Evolutionary conservation across 345 rosid genomes (phyloP).

Genomic region (Populus davidiana): DNA sequence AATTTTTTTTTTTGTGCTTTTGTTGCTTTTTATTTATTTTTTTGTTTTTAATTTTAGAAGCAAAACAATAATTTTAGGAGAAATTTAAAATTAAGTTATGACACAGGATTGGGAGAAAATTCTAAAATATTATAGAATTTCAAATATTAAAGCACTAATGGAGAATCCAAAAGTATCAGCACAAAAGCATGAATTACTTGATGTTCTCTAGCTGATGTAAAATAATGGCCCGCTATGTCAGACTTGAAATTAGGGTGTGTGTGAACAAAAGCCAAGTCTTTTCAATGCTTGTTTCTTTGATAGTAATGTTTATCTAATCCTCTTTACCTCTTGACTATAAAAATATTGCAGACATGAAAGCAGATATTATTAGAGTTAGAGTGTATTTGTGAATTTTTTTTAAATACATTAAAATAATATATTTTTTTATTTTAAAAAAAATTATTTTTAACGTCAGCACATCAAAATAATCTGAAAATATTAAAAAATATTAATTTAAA

Average conservation of each 20-base stretch:
- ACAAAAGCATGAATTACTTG: neutral
- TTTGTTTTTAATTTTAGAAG: no score
- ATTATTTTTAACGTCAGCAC: no score
- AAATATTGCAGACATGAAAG: constrained; percentile 54
- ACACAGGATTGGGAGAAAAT: constrained; percentile 58
- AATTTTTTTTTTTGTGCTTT: no score
- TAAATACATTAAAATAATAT: no score
- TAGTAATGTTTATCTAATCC: neutral
- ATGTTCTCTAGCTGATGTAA: neutral
- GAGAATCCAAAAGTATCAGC: neutral
- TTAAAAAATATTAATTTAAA: no score
- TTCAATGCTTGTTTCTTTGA: neutral
- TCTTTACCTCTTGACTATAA: constrained; percentile 58
- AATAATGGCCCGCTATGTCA: neutral
- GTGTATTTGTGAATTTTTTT: no score
- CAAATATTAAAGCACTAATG: neutral
- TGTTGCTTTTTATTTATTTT: no score
- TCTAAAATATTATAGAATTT: constrained; percentile 38
- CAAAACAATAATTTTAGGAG: no score
- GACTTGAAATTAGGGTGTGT: no score
- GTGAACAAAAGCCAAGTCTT: neutral
- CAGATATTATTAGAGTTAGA: constrained; percentile 25
- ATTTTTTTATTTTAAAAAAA: no score
- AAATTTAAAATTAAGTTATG: constrained; percentile 17
- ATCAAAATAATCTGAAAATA: no score